Evolutionary conservation across 306 rosid genomes (phyloP).

Genomic region (Ochetophila trinervis): DNA sequence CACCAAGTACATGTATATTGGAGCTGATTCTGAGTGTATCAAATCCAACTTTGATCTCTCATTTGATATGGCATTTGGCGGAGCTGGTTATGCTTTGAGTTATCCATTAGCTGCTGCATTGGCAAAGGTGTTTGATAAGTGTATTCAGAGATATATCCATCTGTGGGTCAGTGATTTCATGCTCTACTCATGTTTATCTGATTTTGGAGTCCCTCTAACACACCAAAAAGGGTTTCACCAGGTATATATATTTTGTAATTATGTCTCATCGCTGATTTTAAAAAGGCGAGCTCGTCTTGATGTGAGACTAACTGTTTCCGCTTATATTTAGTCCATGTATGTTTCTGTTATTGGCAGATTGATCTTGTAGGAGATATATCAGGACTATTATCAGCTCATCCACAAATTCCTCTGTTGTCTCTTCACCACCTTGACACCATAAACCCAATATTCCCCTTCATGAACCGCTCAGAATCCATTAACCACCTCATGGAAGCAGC

Average conservation of each 20-base stretch:
- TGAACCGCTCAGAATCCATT: constrained; percentile 38
- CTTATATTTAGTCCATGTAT: not conserved
- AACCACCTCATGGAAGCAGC: constrained; percentile 37
- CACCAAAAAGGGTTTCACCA: constrained; percentile 45
- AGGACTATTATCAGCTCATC: constrained; percentile 44
- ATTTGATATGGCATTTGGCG: constrained; percentile 51
- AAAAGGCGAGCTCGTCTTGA: too few relatives aligned
- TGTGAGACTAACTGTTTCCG: too few relatives aligned
- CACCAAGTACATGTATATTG: constrained; percentile 31
- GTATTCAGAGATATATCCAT: constrained; percentile 36
- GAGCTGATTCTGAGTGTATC: constrained; percentile 38
- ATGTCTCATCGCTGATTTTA: too few relatives aligned
- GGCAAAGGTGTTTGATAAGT: constrained; percentile 25
- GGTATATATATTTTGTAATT: constrained; percentile 27
- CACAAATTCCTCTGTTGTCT: constrained; percentile 35
- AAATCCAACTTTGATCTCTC: constrained; percentile 33
- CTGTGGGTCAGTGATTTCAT: constrained; percentile 36
- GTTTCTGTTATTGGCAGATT: constrained; percentile 20
- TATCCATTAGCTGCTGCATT: constrained; percentile 32
- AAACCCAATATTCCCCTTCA: constrained; percentile 47
- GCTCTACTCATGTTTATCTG: constrained; percentile 38
- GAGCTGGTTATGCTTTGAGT: constrained; percentile 52
- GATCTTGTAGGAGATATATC: constrained; percentile 41
- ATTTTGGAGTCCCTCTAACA: constrained; percentile 38
- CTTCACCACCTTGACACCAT: constrained; percentile 47